Evolutionary conservation across 1,139 yeast genomes (phyloP).

Genomic region (Saccharomyces hybrid): DNA sequence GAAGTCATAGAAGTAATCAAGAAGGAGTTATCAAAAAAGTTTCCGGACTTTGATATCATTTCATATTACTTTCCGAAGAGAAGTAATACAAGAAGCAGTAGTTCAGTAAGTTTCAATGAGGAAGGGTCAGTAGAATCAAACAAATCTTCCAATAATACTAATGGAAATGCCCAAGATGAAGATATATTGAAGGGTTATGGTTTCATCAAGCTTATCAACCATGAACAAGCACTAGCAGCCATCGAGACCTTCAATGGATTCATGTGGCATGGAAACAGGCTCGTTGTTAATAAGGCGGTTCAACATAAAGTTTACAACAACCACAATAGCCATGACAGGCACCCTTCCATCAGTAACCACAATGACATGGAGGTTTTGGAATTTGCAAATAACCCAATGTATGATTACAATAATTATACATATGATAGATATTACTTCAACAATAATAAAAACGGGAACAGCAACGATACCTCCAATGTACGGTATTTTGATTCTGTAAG

Average conservation of each 20-base stretch:
- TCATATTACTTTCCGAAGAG: slow-evolving; percentile 28
- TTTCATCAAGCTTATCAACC: slow-evolving; percentile 38
- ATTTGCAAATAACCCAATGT: not conserved
- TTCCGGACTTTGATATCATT: slow-evolving; percentile 17
- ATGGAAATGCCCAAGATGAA: slow-evolving; percentile 10
- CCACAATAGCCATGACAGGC: not conserved
- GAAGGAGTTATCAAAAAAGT: slow-evolving; percentile 6
- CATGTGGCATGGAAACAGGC: slow-evolving; percentile 20
- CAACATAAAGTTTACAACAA: slow-evolving; percentile 15
- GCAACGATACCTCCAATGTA: not conserved
- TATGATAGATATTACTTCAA: not conserved
- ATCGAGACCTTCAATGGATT: slow-evolving; percentile 35
- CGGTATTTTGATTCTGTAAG: not conserved
- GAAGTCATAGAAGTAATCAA: slow-evolving; percentile 19
- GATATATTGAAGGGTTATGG: slow-evolving; percentile 38
- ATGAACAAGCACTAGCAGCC: slow-evolving; percentile 37
- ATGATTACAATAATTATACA: not conserved
- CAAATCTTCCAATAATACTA: not conserved
- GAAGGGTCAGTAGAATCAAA: not conserved
- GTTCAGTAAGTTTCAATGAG: not conserved
- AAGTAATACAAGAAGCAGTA: slow-evolving; percentile 6
- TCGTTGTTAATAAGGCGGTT: slow-evolving; percentile 30
- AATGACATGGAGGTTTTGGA: not conserved
- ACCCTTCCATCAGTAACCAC: not conserved
- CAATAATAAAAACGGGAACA: not conserved